Conservation (phyloP, 2,329 filamentous ascomycete species). For the Calonectria hongkongensis region DNA sequence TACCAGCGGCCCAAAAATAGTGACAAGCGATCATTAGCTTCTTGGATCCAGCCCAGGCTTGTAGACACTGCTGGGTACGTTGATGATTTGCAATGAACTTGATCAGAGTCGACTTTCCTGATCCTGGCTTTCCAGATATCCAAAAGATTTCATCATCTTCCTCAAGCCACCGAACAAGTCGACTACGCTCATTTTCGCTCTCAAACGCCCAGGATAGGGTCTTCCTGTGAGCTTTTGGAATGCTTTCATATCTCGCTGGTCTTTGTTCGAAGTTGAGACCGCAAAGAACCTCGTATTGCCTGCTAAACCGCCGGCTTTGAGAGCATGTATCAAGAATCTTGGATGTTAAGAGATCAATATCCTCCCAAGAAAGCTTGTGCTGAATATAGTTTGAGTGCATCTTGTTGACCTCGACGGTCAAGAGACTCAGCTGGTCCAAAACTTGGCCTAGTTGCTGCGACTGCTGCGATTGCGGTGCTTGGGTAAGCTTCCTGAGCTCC, state of each 20-base stretch:
- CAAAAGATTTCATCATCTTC: slow-evolving; percentile 48
- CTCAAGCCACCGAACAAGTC: slow-evolving; percentile 46
- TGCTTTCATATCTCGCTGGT: slow-evolving; percentile 39
- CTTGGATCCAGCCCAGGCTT: slow-evolving; percentile 1
- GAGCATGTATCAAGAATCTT: not conserved
- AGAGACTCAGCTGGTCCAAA: slow-evolving; percentile 5
- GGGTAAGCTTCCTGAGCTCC: slow-evolving; percentile 3
- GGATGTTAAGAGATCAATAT: not conserved
- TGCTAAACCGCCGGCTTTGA: not conserved
- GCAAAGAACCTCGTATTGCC: slow-evolving; percentile 1
- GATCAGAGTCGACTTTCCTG: slow-evolving; percentile 43
- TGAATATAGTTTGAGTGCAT: slow-evolving; percentile 2
- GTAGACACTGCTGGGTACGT: not conserved
- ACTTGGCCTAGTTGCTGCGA: not conserved
- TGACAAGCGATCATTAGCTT: slow-evolving; percentile 33
- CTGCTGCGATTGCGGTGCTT: not conserved
- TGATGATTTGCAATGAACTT: slow-evolving; percentile 33
- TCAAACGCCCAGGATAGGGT: not conserved
- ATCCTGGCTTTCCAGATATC: slow-evolving; percentile 61
- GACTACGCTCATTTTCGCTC: slow-evolving; percentile 40
- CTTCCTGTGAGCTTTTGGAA: slow-evolving; percentile 41
- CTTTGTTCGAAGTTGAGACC: slow-evolving; percentile 5
- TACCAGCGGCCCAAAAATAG: slow-evolving; percentile 43
- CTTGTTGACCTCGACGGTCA: slow-evolving; percentile 4
- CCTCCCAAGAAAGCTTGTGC: not conserved